Conservation (phyloP, 495 filamentous ascomycete genomes). For the Penicillium ucsense region DNA sequence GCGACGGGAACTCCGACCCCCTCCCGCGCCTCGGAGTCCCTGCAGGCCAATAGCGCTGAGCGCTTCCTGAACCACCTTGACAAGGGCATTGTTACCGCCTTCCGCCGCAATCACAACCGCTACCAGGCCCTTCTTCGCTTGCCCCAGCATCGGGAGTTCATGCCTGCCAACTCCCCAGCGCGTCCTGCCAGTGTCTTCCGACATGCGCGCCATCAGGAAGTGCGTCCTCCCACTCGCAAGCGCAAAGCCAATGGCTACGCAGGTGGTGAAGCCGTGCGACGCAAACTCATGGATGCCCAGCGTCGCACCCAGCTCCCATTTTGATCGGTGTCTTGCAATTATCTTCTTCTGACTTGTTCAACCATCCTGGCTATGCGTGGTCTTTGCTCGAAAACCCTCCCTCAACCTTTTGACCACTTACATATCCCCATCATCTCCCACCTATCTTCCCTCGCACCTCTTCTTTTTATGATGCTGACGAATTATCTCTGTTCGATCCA, state of each 20-base stretch:
- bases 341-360: background rate
- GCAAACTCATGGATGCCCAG: constrained; percentile 40
- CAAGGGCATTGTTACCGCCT: constrained; percentile 61
- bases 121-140: constrained; percentile 58
- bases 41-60: constrained; percentile 44
- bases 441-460: too few relatives aligned
- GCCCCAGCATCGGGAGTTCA: constrained; percentile 43
- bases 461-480: too few relatives aligned
- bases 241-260: constrained; percentile 30
- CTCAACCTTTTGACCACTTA: constrained; percentile 15
- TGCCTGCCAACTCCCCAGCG: constrained; percentile 39
- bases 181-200: constrained; percentile 39
- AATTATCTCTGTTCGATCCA: constrained; percentile 5
- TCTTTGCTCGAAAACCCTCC: background rate
- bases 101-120: constrained; percentile 67
- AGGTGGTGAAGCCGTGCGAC: constrained; percentile 36
- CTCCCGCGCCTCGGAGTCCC: constrained; percentile 38
- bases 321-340: constrained; percentile 7
- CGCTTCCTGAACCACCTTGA: constrained; percentile 59
- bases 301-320: constrained; percentile 33
- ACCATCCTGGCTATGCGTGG: too few relatives aligned
- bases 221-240: constrained; percentile 34
- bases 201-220: constrained; percentile 33
- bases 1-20: constrained; percentile 37
- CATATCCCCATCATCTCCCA: too few relatives aligned